Evolutionary conservation across 78 protist genomes (phyloP).

Genomic region (Isochrysis galbana): DNA sequence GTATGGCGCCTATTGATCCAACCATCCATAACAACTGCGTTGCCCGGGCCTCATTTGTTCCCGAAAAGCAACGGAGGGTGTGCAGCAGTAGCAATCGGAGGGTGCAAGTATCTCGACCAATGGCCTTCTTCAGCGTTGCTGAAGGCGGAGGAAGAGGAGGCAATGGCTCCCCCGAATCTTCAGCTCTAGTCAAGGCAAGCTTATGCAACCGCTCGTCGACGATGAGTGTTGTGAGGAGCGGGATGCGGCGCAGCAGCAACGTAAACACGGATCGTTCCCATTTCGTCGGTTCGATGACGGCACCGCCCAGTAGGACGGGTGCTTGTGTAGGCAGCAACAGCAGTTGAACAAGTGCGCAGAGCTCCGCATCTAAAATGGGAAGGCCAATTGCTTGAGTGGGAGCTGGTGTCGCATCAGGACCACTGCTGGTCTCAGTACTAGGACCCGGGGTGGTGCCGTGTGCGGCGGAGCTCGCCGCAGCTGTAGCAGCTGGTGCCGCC

Average conservation of each 20-base stretch:
- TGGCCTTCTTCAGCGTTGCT: background rate
- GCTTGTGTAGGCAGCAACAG: background rate
- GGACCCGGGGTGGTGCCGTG: no score
- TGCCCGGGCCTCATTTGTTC: no score
- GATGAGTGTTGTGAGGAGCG: background rate
- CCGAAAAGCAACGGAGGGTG: no score
- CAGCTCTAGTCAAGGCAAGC: background rate
- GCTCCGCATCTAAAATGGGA: background rate
- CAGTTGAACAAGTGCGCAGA: background rate
- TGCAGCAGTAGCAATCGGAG: background rate
- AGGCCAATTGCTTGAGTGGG: no score
- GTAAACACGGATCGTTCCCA: background rate
- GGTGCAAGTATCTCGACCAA: background rate
- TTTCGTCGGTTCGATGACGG: background rate
- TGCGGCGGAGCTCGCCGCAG: no score
- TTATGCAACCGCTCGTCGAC: background rate
- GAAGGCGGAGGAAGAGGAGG: background rate
- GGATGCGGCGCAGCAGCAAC: background rate
- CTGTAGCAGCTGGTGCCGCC: no score
- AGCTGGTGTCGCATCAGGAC: no score
- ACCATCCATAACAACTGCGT: no score
- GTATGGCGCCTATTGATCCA: no score
- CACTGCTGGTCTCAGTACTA: no score
- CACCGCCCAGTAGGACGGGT: background rate
- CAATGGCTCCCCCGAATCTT: background rate